Percentiles rank a stretch among this genome's conserved stretches.
Conservation (phyloP, 2,329 filamentous ascomycete genomes). For the Fusarium lyarnte region DNA sequence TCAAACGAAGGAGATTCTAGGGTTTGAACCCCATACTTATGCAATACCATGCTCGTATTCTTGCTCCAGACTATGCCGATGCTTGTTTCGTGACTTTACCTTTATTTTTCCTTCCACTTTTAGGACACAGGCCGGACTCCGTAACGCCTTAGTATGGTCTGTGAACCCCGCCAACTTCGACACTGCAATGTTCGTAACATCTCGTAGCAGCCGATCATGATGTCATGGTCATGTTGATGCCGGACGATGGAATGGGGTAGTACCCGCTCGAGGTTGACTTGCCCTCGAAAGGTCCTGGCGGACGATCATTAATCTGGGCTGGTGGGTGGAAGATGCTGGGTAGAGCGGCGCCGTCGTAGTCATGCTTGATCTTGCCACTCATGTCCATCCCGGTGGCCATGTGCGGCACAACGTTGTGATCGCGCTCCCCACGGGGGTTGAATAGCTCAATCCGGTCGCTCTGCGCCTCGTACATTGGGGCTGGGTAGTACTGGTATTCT, state of each 20-base stretch:
- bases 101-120: slow-evolving; percentile 10
- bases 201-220: slow-evolving; percentile 29
- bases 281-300: slow-evolving; percentile 62
- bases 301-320: slow-evolving; percentile 48
- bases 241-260: slow-evolving; percentile 63
- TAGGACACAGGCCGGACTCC: background rate
- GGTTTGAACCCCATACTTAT: slow-evolving; percentile 29
- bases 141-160: slow-evolving; percentile 22
- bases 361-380: slow-evolving; percentile 58
- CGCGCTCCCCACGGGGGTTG: slow-evolving; percentile 49
- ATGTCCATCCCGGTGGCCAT: slow-evolving; percentile 45
- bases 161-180: background rate
- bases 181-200: background rate
- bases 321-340: slow-evolving; percentile 60
- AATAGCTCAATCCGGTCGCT: slow-evolving; percentile 63
- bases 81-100: background rate
- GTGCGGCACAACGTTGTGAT: slow-evolving; percentile 48
- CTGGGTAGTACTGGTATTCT: slow-evolving; percentile 65
- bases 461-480: slow-evolving; percentile 59
- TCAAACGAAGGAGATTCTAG: slow-evolving; percentile 32
- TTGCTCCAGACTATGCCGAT: background rate
- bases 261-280: slow-evolving; percentile 62
- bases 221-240: slow-evolving; percentile 56
- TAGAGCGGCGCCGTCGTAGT: slow-evolving; percentile 57
- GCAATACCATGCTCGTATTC: slow-evolving; percentile 12